A percentile compares a stretch with the other conserved stretches of the same genome.
phyloP scores from a whole-genome alignment of 208 protist species.

The Wallacemonas sp. region DNA sequence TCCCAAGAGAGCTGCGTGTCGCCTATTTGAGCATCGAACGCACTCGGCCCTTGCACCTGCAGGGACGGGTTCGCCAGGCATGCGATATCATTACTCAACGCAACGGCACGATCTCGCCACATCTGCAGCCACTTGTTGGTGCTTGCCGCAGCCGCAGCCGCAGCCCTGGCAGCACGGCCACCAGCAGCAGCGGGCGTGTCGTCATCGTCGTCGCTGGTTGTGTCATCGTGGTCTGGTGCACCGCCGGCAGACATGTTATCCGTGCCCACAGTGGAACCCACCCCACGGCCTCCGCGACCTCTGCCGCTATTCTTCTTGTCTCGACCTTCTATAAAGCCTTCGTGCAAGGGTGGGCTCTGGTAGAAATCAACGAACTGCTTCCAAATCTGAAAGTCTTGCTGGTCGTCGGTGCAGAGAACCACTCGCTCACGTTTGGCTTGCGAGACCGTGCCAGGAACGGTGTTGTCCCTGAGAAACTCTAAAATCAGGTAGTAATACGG shows the following conservation, averaged over 20 bases:
- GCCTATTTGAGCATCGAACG: conserved; percentile 16
- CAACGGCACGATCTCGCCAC: conserved; percentile 58
- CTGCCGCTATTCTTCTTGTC: conserved; percentile 9
- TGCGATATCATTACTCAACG: conserved; percentile 53
- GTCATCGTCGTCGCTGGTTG: conserved; percentile 52
- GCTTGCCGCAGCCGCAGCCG: conserved; percentile 12
- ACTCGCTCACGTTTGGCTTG: conserved; percentile 71
- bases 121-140: conserved; percentile 23
- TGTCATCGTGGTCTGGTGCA: conserved; percentile 58
- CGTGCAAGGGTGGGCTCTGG: conserved; percentile 35
- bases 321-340: conserved; percentile 21
- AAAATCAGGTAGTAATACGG: conserved; percentile 81
- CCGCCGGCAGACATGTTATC: conserved; percentile 8
- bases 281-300: neutral
- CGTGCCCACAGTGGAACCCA: neutral
- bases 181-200: conserved; percentile 8
- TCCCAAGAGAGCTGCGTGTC: conserved; percentile 28
- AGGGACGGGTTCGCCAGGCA: conserved; percentile 37
- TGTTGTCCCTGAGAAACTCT: conserved; percentile 75
- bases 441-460: conserved; percentile 17
- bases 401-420: conserved; percentile 80
- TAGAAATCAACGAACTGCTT: conserved; percentile 75
- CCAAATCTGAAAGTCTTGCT: conserved; percentile 79
- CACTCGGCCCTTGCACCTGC: conserved; percentile 26
- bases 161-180: neutral